phyloP scores from a whole-genome alignment of 768 basidiomycete genomes.

The Mycena metata region DNA sequence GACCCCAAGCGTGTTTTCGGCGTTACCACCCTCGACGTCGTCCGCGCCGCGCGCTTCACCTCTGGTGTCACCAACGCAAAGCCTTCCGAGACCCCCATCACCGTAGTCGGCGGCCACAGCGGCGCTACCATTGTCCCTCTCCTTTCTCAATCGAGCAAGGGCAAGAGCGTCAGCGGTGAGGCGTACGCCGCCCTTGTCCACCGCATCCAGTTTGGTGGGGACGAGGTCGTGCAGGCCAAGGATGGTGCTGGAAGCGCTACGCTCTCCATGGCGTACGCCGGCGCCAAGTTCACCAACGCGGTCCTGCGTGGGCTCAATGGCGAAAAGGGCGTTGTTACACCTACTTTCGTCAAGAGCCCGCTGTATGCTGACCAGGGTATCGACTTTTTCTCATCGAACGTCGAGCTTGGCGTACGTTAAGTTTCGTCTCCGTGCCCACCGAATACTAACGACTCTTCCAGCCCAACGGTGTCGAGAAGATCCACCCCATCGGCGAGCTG shows the following conservation, averaged over 20 bases:
- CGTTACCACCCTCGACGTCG: slow-evolving; percentile 98
- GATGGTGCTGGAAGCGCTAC: slow-evolving; percentile 95
- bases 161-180: slow-evolving; percentile 82
- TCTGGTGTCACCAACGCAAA: slow-evolving; percentile 73
- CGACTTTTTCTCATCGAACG: slow-evolving; percentile 94
- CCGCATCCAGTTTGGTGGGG: slow-evolving; percentile 97
- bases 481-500: slow-evolving; percentile 85
- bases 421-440: slow-evolving; percentile 13
- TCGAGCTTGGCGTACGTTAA: slow-evolving; percentile 90
- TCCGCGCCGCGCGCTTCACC: slow-evolving; percentile 94
- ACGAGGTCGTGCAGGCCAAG: slow-evolving; percentile 99
- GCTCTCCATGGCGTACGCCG: slow-evolving; percentile 95
- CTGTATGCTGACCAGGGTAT: slow-evolving; percentile 89
- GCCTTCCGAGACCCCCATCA: slow-evolving; percentile 77
- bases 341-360: slow-evolving; percentile 91
- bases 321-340: slow-evolving; percentile 87
- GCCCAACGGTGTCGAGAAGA: slow-evolving; percentile 92
- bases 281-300: slow-evolving; percentile 89
- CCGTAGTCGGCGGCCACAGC: slow-evolving; percentile 96
- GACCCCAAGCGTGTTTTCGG: slow-evolving; percentile 93
- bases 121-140: slow-evolving; percentile 98
- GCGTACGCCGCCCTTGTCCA: slow-evolving; percentile 83
- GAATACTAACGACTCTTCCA: slow-evolving; percentile 46
- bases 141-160: slow-evolving; percentile 83
- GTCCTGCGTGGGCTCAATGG: slow-evolving; percentile 89